Evolutionary conservation across 2,329 filamentous ascomycete species (phyloP), one percentile per base, ranked within the genome.

Genomic region (Neocucurbitaria cava): DNA sequence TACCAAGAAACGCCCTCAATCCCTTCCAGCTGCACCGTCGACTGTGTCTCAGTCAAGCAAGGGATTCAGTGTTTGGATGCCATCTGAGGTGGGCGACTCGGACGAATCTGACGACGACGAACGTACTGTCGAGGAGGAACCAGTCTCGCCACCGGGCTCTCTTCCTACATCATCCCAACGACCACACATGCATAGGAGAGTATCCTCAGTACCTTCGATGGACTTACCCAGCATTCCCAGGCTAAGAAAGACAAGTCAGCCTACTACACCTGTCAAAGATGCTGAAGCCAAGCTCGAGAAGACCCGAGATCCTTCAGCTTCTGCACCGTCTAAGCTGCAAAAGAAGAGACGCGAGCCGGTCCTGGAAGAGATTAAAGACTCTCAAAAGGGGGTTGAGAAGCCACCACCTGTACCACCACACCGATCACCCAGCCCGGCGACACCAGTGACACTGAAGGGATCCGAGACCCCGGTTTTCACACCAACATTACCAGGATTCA

Each of bases 361-460:
- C 4, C 33, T 58, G 2, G 62, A 69, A 17, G 56, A 63, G 31
- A 36, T 46, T 20, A 26, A 46, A n/a, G 41, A 56, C 35, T 36
- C 47, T 5, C 40, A 52, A 36, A 60, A 66, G 13, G 59, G 61
- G 17, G 64, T 64, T 9, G 68, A 72, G 18, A 57, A 51, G 31
- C 68, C 73, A n/a, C 73, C 78, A n/a, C 72, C 79, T 13, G 71
- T 81, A 17, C 81, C 83, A 23, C 80, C 80, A 45, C 83, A 84
- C 70, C 78, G 81, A 48, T 79, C 81, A n/a, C 77, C 81, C n/a
- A 84, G 80, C 59, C 79, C 82, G 41, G 69, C 73, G 38, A 82
- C 78, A 57, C 78, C 82, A 52, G 68, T 75, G 4, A 77, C 78
- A 11, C 65, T 77, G 13, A 82, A 79, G 53, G 71, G 70, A n/a